Conservation (phyloP, 2,329 filamentous ascomycete species). For the Colletotrichum sp. region DNA sequence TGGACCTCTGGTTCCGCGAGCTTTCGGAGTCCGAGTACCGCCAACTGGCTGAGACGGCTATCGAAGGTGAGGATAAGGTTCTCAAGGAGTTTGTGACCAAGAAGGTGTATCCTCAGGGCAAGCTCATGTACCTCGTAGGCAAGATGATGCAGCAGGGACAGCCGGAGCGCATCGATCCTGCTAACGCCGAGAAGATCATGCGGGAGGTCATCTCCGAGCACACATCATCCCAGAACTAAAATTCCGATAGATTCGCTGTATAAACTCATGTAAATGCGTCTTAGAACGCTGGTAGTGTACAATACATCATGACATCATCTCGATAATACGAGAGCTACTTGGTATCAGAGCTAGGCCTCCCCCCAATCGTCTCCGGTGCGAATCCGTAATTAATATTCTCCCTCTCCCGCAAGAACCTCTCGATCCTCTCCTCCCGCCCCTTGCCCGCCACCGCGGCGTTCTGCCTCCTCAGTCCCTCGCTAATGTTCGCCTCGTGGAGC, state of each 20-base stretch:
- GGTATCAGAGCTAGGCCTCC: background rate
- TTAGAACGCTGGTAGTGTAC: constrained; percentile 7
- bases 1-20: constrained; percentile 61
- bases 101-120: constrained; percentile 56
- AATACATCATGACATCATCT: constrained; percentile 9
- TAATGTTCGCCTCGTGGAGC: constrained; percentile 70
- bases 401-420: constrained; percentile 77
- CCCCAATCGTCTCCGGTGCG: constrained; percentile 24
- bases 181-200: constrained; percentile 54
- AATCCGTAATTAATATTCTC: constrained; percentile 52
- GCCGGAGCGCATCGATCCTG: constrained; percentile 60
- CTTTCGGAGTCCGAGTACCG: constrained; percentile 53
- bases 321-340: constrained; percentile 9
- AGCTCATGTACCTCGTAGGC: constrained; percentile 66
- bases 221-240: background rate
- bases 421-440: constrained; percentile 70
- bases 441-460: constrained; percentile 57
- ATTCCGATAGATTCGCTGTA: background rate
- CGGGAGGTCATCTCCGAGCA: constrained; percentile 30
- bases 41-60: constrained; percentile 46
- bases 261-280: background rate
- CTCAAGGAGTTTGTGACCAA: constrained; percentile 51
- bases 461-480: constrained; percentile 60
- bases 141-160: constrained; percentile 61
- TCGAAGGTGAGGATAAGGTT: constrained; percentile 52